Evolutionary conservation across 495 filamentous ascomycete genomes (phyloP), one percentile per base, ranked within the genome.

Genomic region (Usnea hakonensis): DNA sequence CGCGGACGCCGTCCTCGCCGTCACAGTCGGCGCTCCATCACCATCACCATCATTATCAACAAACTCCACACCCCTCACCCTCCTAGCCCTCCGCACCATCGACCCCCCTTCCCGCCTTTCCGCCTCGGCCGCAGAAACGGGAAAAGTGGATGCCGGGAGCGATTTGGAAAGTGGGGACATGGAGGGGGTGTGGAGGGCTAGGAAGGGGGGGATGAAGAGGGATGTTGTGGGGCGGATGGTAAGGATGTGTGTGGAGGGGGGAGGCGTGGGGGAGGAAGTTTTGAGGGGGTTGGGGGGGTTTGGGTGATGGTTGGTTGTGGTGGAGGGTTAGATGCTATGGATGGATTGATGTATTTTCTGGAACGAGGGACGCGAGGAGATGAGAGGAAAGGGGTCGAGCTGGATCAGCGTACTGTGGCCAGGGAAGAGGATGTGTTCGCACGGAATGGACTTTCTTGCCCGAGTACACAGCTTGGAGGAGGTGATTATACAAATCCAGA

Each of bases 201-300:
- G 86, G 32, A 74, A 87, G 26, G 90, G 89, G 43, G 90, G 90
- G 4, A 78, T 90, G 30, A 89, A 87, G 80, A 81, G 88, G 69
- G 76, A 72, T 33, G 74, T 89, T 35, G 74, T 95, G 67, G 77
- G 80, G 23, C 77, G 78, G 60, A 86, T 95, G 79, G 77, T 90
- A 13, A 78, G 81, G 67, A 82, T 85, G 69, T 83, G 86, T 43
- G 63, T 90, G 55, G 78, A 84, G 65, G 78, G 77, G 64, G 89
- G 89, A 1, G 91, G 91, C 30, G 86, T 95, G 33, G 90, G 86
- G 17, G 87, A 90, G 64, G 91, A 96, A 74, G 89, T 96, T 3
- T 73, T 95, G 64, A 84, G 84, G 57, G 91, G 87, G 7, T 73
- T 96, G 68, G 87, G 89, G 70, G 81, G 78, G 28, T 82, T 85